Evolutionary conservation across 2,329 filamentous ascomycete species (phyloP), one percentile per base, ranked within the genome.

Genomic region (Aspergillus sp.): DNA sequence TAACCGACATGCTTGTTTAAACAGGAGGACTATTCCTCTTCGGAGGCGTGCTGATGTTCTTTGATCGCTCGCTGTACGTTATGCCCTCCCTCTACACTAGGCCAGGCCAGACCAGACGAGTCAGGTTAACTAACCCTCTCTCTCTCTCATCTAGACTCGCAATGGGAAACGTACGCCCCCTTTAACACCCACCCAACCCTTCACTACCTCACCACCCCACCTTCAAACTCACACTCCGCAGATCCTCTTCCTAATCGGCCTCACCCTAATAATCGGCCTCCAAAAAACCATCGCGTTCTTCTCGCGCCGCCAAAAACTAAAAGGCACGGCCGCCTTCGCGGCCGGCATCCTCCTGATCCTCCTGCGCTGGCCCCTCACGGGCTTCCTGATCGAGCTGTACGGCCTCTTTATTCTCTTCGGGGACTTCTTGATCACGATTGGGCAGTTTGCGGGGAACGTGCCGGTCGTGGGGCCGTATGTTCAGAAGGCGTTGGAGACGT

Each of bases 171-270:
- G 90, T 94, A 85, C 71, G 81, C 58, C 16, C 7, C 14, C 16
- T 14, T 24, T 53, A 56, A 49, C 57, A n/a, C n/a, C n/a, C n/a
- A n/a, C n/a, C n/a, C n/a, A n/a, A n/a, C n/a, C n/a, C n/a, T n/a
- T n/a, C n/a, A n/a, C n/a, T n/a, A n/a, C n/a, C n/a, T n/a, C n/a
- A n/a, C n/a, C 24, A 22, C 22, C 4, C 22, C 2, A 22, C 3
- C 22, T 2, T 2, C 52, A 42, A 51, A 55, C 51, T 57, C 52
- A 63, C 63, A 54, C 36, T 59, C 50, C 32, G 18, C 16, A 96
- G 92, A 96, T 99, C 77, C 92, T 99, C 76, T 98, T 99, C 84
- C 87, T 99, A 56, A 91, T 96, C 80, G 95, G 95, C 75, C 87
- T 99, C 26, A 96, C 93, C 31, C 90, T 98, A 60, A 96, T 98